phyloP scores from a whole-genome alignment of 1,284 basidiomycete genomes.

The Cystobasidium pallidum region DNA sequence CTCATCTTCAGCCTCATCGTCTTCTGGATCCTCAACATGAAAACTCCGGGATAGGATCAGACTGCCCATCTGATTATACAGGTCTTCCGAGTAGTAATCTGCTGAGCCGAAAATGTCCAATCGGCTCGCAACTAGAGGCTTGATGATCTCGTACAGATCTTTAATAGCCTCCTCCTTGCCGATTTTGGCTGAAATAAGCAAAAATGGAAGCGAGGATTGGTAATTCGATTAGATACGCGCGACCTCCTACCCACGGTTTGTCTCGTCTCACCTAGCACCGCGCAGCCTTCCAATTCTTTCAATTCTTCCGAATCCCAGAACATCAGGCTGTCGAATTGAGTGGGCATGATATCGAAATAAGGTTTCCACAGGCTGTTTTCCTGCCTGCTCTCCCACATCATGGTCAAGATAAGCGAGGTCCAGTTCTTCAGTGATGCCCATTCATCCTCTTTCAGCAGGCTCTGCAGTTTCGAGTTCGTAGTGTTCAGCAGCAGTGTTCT shows the following conservation, averaged over 20 bases:
- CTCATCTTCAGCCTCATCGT: constrained; percentile 60
- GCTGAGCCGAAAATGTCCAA: constrained; percentile 60
- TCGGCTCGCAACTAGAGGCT: constrained; percentile 59
- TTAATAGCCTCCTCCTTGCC: constrained; percentile 80
- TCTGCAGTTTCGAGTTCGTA: constrained; percentile 70
- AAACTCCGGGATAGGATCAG: constrained; percentile 92
- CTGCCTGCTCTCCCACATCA: constrained; percentile 84
- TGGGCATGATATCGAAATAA: constrained; percentile 63
- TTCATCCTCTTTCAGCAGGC: constrained; percentile 63
- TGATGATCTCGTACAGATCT: constrained; percentile 64
- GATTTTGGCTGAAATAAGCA: constrained; percentile 65
- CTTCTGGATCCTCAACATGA: constrained; percentile 65
- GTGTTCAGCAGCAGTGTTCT: constrained; percentile 76
- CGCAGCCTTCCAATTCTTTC: constrained; percentile 76
- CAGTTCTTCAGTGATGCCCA: constrained; percentile 64
- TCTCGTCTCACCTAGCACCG: constrained; percentile 70
- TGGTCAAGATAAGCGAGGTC: constrained; percentile 77
- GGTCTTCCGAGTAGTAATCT: constrained; percentile 69
- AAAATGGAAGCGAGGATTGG: too few species aligned
- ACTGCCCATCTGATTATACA: constrained; percentile 89
- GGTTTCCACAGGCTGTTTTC: constrained; percentile 51
- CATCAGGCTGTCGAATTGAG: constrained; percentile 85
- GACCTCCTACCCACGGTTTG: too few species aligned
- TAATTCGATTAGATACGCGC: too few species aligned
- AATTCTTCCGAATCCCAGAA: constrained; percentile 83